These are phyloP conservation scores for Pachysolen tannophilus DNA, from an alignment of 805 yeast genomes.

Conservation along the genomic window DNA sequence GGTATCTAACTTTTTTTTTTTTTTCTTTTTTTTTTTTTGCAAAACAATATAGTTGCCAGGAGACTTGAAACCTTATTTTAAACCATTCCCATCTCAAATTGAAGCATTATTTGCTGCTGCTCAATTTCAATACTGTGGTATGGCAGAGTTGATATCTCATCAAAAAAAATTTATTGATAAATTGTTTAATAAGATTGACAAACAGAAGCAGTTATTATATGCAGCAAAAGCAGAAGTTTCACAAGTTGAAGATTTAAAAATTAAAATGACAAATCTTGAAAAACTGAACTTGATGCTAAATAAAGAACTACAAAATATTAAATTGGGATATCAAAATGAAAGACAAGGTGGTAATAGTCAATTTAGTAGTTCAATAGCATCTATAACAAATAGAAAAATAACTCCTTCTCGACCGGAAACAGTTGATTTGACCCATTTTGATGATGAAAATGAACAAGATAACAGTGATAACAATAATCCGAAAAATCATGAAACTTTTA, in stretches of 20 bases:
- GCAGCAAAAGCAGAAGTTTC: constrained; percentile 11
- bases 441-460: constrained; percentile 9
- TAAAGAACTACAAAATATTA: not conserved
- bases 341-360: not conserved
- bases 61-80: constrained; percentile 12
- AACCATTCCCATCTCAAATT: constrained; percentile 12
- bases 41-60: constrained; percentile 9
- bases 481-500: constrained; percentile 10
- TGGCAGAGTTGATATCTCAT: constrained; percentile 7
- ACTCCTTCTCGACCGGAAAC: constrained; percentile 3
- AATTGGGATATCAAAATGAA: constrained; percentile 1
- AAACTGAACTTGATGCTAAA: not conserved
- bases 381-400: not conserved
- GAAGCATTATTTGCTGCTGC: constrained; percentile 12
- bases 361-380: not conserved
- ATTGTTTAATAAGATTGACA: constrained; percentile 5
- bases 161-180: constrained; percentile 6
- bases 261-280: not conserved
- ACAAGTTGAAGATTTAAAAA: constrained; percentile 7
- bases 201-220: constrained; percentile 9
- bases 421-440: constrained; percentile 8
- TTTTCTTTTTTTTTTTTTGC: too few species aligned
- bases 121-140: constrained; percentile 12
- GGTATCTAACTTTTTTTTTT: too few species aligned
- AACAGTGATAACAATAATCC: not conserved